Evolutionary conservation across 306 rosid genomes (phyloP).

Genomic region (Echinosophora koreensis): DNA sequence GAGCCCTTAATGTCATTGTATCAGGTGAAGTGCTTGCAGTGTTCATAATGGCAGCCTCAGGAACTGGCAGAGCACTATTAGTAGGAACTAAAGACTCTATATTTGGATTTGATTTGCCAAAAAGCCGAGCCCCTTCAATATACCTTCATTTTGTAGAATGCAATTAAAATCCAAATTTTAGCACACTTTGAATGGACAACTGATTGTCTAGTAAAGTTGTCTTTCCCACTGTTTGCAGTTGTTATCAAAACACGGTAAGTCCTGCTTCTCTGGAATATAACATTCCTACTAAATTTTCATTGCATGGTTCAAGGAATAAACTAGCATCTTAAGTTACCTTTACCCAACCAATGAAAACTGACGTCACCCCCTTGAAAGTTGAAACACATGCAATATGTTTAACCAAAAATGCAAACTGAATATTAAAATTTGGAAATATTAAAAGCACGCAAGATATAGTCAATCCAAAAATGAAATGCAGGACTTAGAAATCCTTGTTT

Average conservation of each 20-base stretch:
- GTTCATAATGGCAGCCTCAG: conserved; percentile 55
- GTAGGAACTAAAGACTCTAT: conserved; percentile 48
- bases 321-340: background rate
- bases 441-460: conserved; percentile 11
- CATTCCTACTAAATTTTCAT: background rate
- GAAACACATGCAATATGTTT: background rate
- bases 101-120: conserved; percentile 57
- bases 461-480: background rate
- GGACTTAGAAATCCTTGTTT: background rate
- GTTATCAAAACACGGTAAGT: background rate
- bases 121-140: conserved; percentile 74
- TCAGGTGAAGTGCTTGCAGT: conserved; percentile 41
- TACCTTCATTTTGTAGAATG: conserved; percentile 60
- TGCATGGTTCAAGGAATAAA: background rate
- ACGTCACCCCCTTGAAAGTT: conserved; percentile 9
- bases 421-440: conserved; percentile 8
- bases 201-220: background rate
- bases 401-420: background rate
- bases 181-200: background rate
- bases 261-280: background rate
- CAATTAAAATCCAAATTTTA: conserved; percentile 24
- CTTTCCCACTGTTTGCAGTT: background rate
- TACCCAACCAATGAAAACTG: background rate
- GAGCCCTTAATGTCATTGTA: conserved; percentile 58
- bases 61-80: conserved; percentile 44